A percentile compares a stretch with the other conserved stretches of the same genome.
phyloP scores from a whole-genome alignment of 2,329 filamentous ascomycete species.

The Sporothrix brunneoviolacea region DNA sequence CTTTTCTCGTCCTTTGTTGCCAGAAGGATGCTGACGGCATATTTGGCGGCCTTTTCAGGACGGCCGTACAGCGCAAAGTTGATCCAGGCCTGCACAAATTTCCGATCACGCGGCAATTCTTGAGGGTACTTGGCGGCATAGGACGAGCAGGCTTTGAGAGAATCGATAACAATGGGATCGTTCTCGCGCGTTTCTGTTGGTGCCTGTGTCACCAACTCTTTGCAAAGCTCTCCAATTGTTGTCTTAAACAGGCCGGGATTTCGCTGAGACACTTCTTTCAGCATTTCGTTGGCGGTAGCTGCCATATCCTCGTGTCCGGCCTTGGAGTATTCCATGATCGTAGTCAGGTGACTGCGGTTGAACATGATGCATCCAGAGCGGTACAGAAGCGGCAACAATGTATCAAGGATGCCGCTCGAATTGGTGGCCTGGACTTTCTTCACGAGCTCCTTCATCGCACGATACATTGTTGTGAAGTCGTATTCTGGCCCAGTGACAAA shows the following conservation, averaged over 20 bases:
- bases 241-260: conserved; percentile 89
- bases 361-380: conserved; percentile 79
- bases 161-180: conserved; percentile 72
- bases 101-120: conserved; percentile 74
- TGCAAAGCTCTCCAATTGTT: conserved; percentile 86
- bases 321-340: conserved; percentile 81
- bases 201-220: conserved; percentile 72
- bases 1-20: conserved; percentile 66
- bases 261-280: conserved; percentile 84
- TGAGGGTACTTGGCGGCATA: conserved; percentile 81
- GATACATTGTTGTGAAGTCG: conserved; percentile 85
- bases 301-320: conserved; percentile 75
- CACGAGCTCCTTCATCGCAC: conserved; percentile 82
- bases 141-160: conserved; percentile 86
- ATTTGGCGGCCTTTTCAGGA: conserved; percentile 80
- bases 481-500: conserved; percentile 79
- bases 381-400: conserved; percentile 75
- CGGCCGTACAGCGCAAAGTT: conserved; percentile 77
- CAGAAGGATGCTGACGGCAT: conserved; percentile 86
- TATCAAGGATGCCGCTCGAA: conserved; percentile 64
- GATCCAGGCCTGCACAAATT: conserved; percentile 73
- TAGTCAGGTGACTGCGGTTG: conserved; percentile 87
- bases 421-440: conserved; percentile 69
- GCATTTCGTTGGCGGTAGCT: conserved; percentile 73
- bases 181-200: conserved; percentile 63